Conservation (phyloP, 257 asterid species). For the Penstemon barbatus region DNA sequence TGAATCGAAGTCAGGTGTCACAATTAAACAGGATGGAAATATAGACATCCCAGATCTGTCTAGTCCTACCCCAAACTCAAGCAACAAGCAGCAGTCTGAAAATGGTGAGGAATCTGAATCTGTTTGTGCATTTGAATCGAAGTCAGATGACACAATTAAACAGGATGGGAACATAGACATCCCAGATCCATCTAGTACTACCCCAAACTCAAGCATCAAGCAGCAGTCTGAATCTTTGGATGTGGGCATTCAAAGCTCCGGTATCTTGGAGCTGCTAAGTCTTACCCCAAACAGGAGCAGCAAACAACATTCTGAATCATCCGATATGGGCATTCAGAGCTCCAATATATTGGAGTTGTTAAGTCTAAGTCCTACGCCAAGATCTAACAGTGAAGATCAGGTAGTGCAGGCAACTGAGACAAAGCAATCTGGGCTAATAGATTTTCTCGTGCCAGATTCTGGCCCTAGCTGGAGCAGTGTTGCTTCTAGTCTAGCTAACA, state of each 20-base stretch:
- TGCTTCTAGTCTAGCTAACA: too few relatives aligned
- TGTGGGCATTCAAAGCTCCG: too few relatives aligned
- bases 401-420: constrained; percentile 31
- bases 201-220: too few relatives aligned
- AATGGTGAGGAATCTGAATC: constrained; percentile 31
- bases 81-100: too few relatives aligned
- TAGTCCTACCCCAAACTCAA: too few relatives aligned
- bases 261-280: too few relatives aligned
- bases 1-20: constrained; percentile 25
- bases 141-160: constrained; percentile 28
- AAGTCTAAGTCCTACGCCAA: constrained; percentile 46
- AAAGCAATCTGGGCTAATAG: constrained; percentile 37
- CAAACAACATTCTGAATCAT: too few relatives aligned
- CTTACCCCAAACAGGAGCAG: too few relatives aligned
- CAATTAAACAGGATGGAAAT: constrained; percentile 27
- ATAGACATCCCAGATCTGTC: not conserved
- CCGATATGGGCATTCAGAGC: constrained; percentile 22
- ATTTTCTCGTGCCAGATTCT: constrained; percentile 7
- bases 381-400: constrained; percentile 40
- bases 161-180: constrained; percentile 22
- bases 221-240: too few relatives aligned
- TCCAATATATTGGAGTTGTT: constrained; percentile 37
- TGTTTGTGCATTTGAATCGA: constrained; percentile 28
- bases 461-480: too few relatives aligned
- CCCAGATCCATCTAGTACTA: too few relatives aligned